Percentiles rank a stretch among this genome's conserved stretches.
Evolutionary conservation across 108 stramenopile genomes (phyloP).

Genomic region (Nitzschia palea): DNA sequence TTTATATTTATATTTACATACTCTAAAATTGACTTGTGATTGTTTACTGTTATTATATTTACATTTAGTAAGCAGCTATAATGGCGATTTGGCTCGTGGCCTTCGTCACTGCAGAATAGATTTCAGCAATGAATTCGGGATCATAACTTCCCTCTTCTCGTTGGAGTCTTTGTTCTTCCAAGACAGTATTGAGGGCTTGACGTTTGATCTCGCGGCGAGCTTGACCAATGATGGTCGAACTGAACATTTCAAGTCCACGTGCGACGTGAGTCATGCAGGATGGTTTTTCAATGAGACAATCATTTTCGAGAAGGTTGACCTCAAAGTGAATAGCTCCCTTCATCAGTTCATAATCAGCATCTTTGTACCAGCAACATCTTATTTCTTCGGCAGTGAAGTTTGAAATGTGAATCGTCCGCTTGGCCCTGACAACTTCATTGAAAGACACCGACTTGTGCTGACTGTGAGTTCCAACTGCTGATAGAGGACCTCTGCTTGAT

Average conservation of each 20-base stretch:
- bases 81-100: too few relatives aligned
- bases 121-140: slow-evolving; percentile 1
- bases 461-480: too few relatives aligned
- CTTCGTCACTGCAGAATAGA: too few relatives aligned
- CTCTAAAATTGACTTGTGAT: too few relatives aligned
- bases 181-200: background rate
- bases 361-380: background rate
- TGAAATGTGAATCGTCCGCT: slow-evolving; percentile 1
- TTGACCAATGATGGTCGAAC: background rate
- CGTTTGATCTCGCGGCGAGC: background rate
- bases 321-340: background rate
- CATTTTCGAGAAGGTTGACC: background rate
- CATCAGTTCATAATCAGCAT: background rate
- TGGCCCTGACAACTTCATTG: background rate
- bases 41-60: too few relatives aligned
- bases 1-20: too few relatives aligned
- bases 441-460: slow-evolving; percentile 8
- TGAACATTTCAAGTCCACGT: background rate
- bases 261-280: background rate
- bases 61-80: too few relatives aligned
- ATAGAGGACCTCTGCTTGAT: too few relatives aligned
- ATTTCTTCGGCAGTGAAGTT: slow-evolving; percentile 7
- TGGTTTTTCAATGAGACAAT: background rate
- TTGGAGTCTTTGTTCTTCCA: background rate
- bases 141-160: background rate